phyloP scores from a whole-genome alignment of 176 grass and related monocot genomes.

The Chrysopogon serrulatus region DNA sequence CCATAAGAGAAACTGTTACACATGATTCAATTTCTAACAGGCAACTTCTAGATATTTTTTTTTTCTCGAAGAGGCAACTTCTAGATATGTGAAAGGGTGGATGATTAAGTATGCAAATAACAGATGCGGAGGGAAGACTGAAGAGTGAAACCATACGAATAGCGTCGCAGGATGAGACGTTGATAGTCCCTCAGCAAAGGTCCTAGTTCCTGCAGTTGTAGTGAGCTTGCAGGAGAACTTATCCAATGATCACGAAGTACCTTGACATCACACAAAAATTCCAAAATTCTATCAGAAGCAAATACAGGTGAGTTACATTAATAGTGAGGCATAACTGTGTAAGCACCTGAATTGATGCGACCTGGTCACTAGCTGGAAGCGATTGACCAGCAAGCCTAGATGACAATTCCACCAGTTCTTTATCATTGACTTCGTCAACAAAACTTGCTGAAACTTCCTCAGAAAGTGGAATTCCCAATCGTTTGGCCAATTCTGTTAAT shows the following conservation, averaged over 20 bases:
- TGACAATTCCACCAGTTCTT: constrained; percentile 73
- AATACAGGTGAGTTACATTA: neutral
- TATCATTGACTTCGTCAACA: constrained; percentile 72
- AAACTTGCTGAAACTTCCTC: constrained; percentile 51
- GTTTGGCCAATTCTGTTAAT: constrained; percentile 60
- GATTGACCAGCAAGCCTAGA: constrained; percentile 63
- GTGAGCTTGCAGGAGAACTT: constrained; percentile 49
- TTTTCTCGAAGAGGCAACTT: too few relatives aligned
- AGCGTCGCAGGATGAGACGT: constrained; percentile 48
- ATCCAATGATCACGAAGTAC: constrained; percentile 80
- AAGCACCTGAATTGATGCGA: constrained; percentile 65
- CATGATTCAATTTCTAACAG: neutral
- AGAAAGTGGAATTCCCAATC: constrained; percentile 70
- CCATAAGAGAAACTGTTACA: neutral
- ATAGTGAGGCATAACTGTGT: constrained; percentile 8
- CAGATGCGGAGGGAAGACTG: neutral
- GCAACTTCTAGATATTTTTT: constrained; percentile 2
- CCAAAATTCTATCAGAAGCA: neutral
- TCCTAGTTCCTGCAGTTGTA: constrained; percentile 74
- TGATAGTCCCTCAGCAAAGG: constrained; percentile 88
- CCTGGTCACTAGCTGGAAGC: constrained; percentile 54
- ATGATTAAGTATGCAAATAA: neutral
- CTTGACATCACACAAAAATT: constrained; percentile 35
- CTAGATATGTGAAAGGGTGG: neutral
- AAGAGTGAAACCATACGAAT: constrained; percentile 45